phyloP scores from a whole-genome alignment of 176 grass and related monocot species.

The Aegilops sharonensis region DNA sequence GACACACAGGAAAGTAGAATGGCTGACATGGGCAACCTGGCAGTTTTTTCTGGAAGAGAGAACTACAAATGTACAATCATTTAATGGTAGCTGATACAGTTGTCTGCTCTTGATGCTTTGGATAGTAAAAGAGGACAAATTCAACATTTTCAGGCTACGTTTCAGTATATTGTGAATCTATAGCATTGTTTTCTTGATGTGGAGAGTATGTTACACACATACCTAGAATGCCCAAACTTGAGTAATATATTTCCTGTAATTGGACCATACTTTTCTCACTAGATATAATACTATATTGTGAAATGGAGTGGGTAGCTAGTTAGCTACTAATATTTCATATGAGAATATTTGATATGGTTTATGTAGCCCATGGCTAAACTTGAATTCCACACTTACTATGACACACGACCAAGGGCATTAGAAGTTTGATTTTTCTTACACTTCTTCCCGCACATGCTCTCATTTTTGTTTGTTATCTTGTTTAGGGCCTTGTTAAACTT shows the following conservation, averaged over 20 bases:
- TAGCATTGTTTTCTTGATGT: background rate
- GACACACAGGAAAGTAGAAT: background rate
- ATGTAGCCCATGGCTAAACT: background rate
- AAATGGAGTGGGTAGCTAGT: conserved; percentile 3
- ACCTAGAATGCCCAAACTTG: background rate
- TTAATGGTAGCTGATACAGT: background rate
- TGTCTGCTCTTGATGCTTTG: conserved; percentile 11
- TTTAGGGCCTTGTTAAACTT: conserved; percentile 98
- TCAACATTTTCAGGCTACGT: background rate
- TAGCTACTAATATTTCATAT: conserved; percentile 11
- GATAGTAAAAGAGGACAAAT: background rate
- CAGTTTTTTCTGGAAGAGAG: conserved; percentile 8
- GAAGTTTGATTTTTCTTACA: background rate
- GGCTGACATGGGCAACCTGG: background rate
- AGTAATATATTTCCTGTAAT: background rate
- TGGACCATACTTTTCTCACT: background rate
- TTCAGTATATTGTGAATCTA: background rate
- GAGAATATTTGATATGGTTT: background rate
- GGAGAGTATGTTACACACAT: background rate
- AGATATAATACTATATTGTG: background rate
- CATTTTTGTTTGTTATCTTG: conserved; percentile 21
- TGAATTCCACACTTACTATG: conserved; percentile 7
- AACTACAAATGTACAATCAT: background rate
- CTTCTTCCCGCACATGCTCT: conserved; percentile 16
- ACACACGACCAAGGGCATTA: background rate